Conservation (phyloP, 139 green algal genomes). For the Coelastrella sp. region DNA sequence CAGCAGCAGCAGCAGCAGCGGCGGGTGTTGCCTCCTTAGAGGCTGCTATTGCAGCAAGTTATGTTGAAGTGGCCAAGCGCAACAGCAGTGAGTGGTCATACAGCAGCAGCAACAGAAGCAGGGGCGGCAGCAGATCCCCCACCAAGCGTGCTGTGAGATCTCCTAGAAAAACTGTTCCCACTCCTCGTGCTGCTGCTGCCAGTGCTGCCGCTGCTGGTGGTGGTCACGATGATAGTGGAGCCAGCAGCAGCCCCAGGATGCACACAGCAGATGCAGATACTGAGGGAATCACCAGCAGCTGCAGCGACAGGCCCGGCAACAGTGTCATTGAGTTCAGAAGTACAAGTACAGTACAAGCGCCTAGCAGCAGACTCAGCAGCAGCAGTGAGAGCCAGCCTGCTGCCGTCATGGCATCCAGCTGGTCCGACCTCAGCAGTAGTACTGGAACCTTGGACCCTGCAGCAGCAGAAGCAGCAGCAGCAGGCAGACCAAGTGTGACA, state of each 20-base stretch:
- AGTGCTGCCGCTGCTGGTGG: not conserved
- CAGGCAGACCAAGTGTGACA: not conserved
- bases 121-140: constrained; percentile 4
- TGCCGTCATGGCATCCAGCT: no score
- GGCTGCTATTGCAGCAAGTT: not conserved
- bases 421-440: no score
- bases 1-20: not conserved
- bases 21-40: not conserved
- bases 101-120: not conserved
- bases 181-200: not conserved
- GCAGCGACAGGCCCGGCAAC: not conserved
- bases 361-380: not conserved
- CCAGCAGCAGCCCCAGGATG: not conserved
- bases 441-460: no score
- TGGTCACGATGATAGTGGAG: not conserved
- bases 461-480: not conserved
- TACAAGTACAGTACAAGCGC: not conserved
- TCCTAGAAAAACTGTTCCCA: not conserved
- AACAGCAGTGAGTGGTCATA: not conserved
- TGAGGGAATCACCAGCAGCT: not conserved
- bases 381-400: not conserved
- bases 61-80: constrained; percentile 5
- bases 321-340: not conserved
- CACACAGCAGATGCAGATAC: not conserved
- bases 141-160: not conserved